Conservation (phyloP, 305 asterid genomes). For the Fraxinus ornus region DNA sequence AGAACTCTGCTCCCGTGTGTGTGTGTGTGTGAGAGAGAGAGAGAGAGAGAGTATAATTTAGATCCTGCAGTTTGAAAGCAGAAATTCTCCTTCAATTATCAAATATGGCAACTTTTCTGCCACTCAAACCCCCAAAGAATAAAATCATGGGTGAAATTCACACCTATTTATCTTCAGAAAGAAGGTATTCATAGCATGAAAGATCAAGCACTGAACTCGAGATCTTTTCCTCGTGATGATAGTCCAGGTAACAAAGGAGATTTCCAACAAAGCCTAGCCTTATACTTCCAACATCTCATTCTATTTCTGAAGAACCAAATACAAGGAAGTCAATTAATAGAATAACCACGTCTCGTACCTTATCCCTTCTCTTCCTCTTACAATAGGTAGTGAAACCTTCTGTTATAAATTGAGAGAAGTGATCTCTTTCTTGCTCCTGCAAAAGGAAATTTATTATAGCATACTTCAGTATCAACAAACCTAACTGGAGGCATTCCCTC, state of each 20-base stretch:
- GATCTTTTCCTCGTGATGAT: background rate
- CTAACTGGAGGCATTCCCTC: background rate
- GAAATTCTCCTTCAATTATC: background rate
- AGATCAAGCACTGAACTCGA: background rate
- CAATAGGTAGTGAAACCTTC: conserved; percentile 98
- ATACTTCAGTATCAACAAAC: conserved; percentile 8
- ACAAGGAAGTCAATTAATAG: conserved; percentile 4
- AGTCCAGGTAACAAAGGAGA: background rate
- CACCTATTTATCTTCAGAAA: background rate
- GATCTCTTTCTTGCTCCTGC: conserved; percentile 96
- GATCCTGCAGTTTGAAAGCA: background rate
- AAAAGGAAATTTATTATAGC: conserved; percentile 21
- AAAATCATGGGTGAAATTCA: background rate
- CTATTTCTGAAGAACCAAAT: background rate
- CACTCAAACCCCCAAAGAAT: background rate
- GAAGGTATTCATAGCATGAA: background rate
- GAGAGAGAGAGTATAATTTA: background rate
- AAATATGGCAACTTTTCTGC: background rate
- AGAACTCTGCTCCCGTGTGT: background rate
- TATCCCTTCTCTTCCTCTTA: conserved; percentile 95
- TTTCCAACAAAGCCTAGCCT: background rate
- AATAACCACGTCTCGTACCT: conserved; percentile 41
- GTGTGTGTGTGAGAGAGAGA: background rate
- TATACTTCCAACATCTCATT: background rate
- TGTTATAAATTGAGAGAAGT: conserved; percentile 91